Evolutionary conservation across 345 rosid genomes (phyloP).

Genomic region (Noccaea caerulescens): DNA sequence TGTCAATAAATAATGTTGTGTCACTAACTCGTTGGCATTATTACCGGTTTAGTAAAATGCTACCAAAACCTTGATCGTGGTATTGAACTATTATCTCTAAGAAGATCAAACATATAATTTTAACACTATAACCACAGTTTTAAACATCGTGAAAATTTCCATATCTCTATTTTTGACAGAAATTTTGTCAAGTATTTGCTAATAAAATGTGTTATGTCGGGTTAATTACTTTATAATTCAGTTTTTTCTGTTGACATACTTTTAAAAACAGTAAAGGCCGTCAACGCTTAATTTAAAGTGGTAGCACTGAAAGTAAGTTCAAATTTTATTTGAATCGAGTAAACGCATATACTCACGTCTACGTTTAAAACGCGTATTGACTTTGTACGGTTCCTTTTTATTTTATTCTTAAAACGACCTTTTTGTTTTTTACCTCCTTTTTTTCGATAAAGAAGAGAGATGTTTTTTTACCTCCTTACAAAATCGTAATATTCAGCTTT

Average conservation of each 20-base stretch:
- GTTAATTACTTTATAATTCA: neutral
- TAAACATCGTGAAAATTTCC: neutral
- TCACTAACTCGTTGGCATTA: neutral
- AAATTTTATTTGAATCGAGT: constrained; percentile 18
- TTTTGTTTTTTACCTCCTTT: constrained; percentile 8
- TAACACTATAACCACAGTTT: neutral
- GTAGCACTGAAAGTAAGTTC: constrained; percentile 11
- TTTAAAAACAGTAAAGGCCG: constrained; percentile 31
- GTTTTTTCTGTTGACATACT: constrained; percentile 3
- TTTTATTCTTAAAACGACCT: neutral
- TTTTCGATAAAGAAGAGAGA: no score
- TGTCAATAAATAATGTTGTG: no score
- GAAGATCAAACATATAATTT: neutral
- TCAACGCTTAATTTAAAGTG: constrained; percentile 37
- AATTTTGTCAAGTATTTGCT: neutral
- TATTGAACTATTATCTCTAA: neutral
- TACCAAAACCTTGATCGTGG: neutral
- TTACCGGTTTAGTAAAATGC: neutral
- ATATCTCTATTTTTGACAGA: neutral
- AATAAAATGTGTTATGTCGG: neutral
- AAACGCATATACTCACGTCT: constrained; percentile 36
- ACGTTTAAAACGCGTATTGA: constrained; percentile 41
- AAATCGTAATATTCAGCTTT: constrained; percentile 3
- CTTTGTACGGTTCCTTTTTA: neutral
- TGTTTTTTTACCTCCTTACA: constrained; percentile 10